Percentiles rank a stretch among this genome's conserved stretches.
phyloP scores from a whole-genome alignment of 1,139 yeast genomes.

The Nakaseomyces kungkrabaensis region DNA sequence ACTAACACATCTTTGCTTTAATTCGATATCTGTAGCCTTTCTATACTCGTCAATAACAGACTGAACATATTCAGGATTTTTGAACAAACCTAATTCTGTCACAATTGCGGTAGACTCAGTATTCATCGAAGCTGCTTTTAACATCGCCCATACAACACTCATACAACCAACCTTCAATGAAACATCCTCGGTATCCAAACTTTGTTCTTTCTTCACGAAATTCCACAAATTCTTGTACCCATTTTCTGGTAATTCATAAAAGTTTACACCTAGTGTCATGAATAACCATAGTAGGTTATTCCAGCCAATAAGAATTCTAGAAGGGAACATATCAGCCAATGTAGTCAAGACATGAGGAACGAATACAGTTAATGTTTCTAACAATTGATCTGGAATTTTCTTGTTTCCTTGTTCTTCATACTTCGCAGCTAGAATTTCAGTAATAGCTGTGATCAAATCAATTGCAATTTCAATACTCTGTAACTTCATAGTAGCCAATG shows the following conservation, averaged over 20 bases:
- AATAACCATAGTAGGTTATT: slow-evolving; percentile 59
- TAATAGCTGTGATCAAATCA: slow-evolving; percentile 65
- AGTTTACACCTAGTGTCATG: slow-evolving; percentile 16
- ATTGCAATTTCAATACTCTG: slow-evolving; percentile 60
- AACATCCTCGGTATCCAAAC: slow-evolving; percentile 28
- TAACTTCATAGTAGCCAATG: slow-evolving; percentile 43
- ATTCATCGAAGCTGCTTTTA: slow-evolving; percentile 31
- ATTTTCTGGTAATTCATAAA: slow-evolving; percentile 4
- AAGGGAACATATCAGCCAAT: slow-evolving; percentile 36
- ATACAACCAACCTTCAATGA: slow-evolving; percentile 40
- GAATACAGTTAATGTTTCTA: slow-evolving; percentile 29
- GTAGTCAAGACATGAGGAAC: slow-evolving; percentile 36
- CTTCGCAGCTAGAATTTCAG: slow-evolving; percentile 46
- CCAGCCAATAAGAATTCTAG: slow-evolving; percentile 53
- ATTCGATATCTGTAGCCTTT: slow-evolving; percentile 13
- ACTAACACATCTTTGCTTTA: slow-evolving; percentile 32
- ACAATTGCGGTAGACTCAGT: slow-evolving; percentile 8
- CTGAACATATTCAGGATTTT: slow-evolving; percentile 16
- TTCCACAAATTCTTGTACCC: slow-evolving; percentile 6
- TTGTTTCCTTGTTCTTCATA: slow-evolving; percentile 12
- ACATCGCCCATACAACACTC: slow-evolving; percentile 54
- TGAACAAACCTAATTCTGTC: slow-evolving; percentile 13
- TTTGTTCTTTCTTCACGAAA: slow-evolving; percentile 13
- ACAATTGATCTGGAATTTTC: slow-evolving; percentile 23
- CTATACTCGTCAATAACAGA: slow-evolving; percentile 20